Base-by-base conservation (phyloP, 2,329 filamentous ascomycete genomes). In the Colletotrichum chrysophilum region DNA sequence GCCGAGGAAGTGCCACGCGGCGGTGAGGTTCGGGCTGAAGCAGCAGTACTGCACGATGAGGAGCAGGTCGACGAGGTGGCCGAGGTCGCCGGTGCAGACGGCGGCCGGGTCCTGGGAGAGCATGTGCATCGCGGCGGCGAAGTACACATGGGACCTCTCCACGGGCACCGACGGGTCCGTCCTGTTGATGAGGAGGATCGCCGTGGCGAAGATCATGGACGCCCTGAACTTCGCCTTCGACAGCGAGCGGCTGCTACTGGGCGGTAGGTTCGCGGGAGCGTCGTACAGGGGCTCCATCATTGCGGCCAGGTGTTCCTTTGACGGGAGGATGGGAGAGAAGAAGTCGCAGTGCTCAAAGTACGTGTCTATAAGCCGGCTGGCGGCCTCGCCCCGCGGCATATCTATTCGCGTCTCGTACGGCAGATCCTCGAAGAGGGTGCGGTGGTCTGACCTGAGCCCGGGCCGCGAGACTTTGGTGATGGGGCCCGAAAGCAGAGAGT, bases 261-360 rank as follows among this genome's bases (percentile, higher is more conserved):
- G 43, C 3, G 43, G 43, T 21, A 52, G 43, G n/a, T 52, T 52
- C n/a, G n/a, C 43, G 2, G 43, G 1, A 21, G 14, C 28, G 2
- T 75, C 65, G 10, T 62, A 80, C 3, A 81, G 38, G 3, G 43
- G 13, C 4, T 38, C 43, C 1, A 78, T 58, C 18, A 52, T 68
- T 10, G 14, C 5, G 8, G 70, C 18, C 13, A 82, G 78, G 3
- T 73, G 70, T 1, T 76, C 70, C 52, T 79, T 78, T 2, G 74
- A 79, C 2, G 75, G 30, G 1, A 82, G 48, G 2, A 82, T 74
- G 3, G 80, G 80, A 0, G 79, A 82, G 61, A 82, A 82, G 18
- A 82, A 82, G 12, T 81, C 77, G 16, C 78, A 79, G 30, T 82
- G 80, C 52, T 82, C 79, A 32, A 82, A 82, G n/a, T 82, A 82